Base-by-base conservation (phyloP, 345 rosid species). In the Murraya koenigii region DNA sequence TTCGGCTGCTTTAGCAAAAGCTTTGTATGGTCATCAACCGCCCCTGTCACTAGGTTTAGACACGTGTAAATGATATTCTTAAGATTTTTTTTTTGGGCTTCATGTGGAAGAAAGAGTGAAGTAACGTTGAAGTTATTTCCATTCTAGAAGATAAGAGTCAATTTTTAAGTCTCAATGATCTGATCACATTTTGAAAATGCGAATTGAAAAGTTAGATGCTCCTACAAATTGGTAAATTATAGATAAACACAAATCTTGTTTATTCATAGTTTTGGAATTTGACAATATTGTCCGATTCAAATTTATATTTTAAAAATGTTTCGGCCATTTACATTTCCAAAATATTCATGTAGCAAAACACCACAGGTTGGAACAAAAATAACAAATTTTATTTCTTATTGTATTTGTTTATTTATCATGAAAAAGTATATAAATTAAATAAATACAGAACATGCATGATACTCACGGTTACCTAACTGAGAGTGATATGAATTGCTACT, bases 21-120 rank as follows among this genome's bases (percentile, higher is more conserved):
- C n/a, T 52, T 41, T 20, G 72, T 19, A 66, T 66, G 10, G 36
- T 52, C 64, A 52, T 25, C 72, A 75, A 15, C 78, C 54, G 72
- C 72, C 72, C 78, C 0, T 66, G 36, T 17, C 71, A 23, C 66
- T 65, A 30, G 35, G 5, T 54, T 35, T 2, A 6, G 63, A 65
- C 78, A 47, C 71, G 52, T 65, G 78, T 52, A 32, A 13, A 63
- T 75, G 17, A 36, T 6, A n/a, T 20, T 71, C 22, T 2, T 25
- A 10, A 25, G 14, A 60, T 60, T 60, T 25, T 26, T 60, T 25
- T 23, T 23, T 10, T 30, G 0, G 6, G 4, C 13, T 63, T 32
- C 15, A 7, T 15, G 39, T 19, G 17, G 38, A 23, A 14, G 56
- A 68, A 15, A 39, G 8, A 11, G 54, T 10, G 19, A 23, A 68